Conservation (phyloP, 2,329 filamentous ascomycete genomes). For the Aspergillus tubingensis region DNA sequence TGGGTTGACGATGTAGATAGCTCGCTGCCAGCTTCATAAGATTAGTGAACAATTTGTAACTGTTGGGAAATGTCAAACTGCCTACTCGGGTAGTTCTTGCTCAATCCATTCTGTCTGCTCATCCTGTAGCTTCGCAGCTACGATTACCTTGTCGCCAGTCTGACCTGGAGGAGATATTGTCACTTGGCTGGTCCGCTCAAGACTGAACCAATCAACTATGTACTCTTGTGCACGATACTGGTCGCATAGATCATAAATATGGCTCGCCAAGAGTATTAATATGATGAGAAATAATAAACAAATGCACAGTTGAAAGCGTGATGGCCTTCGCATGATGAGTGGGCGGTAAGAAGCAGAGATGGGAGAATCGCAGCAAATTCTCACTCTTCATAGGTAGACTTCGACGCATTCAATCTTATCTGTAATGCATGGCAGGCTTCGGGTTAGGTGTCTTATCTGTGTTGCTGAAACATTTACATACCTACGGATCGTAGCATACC, state of each 20-base stretch:
- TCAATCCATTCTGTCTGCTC: constrained; percentile 51
- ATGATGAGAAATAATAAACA: constrained; percentile 27
- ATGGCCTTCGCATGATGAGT: constrained; percentile 32
- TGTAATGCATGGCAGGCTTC: too few relatives aligned
- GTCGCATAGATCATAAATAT: constrained; percentile 36
- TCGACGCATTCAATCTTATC: too few relatives aligned
- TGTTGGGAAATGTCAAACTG: not conserved
- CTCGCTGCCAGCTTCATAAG: constrained; percentile 45
- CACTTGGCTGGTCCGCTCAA: constrained; percentile 14
- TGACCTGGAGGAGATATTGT: constrained; percentile 5
- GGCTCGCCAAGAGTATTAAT: constrained; percentile 32
- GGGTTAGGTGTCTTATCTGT: too few relatives aligned
- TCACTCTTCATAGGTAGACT: not conserved
- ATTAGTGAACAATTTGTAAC: not conserved
- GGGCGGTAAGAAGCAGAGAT: not conserved
- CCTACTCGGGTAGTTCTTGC: constrained; percentile 48
- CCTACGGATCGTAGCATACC: too few relatives aligned
- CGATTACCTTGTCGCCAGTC: constrained; percentile 42
- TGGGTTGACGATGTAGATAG: constrained; percentile 49
- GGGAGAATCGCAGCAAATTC: not conserved
- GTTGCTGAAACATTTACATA: too few relatives aligned
- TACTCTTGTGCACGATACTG: constrained; percentile 41
- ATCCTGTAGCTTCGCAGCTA: constrained; percentile 47
- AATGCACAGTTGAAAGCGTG: constrained; percentile 30
- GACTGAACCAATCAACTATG: constrained; percentile 32